A percentile compares a stretch with the other conserved stretches of the same genome.
phyloP scores from a whole-genome alignment of 2,329 filamentous ascomycete genomes.

The Basipetospora sp. region DNA sequence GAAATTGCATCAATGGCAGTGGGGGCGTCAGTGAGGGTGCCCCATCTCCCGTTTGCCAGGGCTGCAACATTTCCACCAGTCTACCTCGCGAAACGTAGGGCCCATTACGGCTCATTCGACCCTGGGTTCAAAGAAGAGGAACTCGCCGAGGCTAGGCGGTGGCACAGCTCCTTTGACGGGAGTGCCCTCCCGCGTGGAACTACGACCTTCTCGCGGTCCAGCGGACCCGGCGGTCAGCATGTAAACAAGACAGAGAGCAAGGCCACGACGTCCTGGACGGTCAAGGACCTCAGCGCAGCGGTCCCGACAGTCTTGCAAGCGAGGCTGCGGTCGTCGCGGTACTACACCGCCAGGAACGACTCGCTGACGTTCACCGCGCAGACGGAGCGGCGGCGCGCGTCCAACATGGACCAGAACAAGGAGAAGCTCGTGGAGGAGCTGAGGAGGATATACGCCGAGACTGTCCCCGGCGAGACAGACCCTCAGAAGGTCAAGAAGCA shows the following conservation, averaged over 20 bases:
- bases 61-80: too few relatives aligned
- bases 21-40: too few relatives aligned
- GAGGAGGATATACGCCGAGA: conserved; percentile 29
- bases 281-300: conserved; percentile 28
- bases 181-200: conserved; percentile 33
- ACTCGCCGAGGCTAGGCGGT: conserved; percentile 35
- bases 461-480: conserved; percentile 32
- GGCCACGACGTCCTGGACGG: conserved; percentile 37
- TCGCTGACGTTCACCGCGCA: conserved; percentile 41
- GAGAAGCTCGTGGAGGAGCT: conserved; percentile 35
- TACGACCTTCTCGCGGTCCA: conserved; percentile 42
- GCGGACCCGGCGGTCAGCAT: conserved; percentile 46
- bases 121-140: conserved; percentile 34
- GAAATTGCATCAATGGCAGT: too few relatives aligned
- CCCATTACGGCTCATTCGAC: conserved; percentile 33
- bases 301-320: conserved; percentile 34
- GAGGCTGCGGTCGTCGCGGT: conserved; percentile 35
- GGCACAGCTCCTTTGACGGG: conserved; percentile 31
- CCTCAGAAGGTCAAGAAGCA: conserved; percentile 33
- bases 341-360: conserved; percentile 37
- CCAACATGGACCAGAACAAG: conserved; percentile 39
- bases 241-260: conserved; percentile 52
- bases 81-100: conserved; percentile 4
- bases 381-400: conserved; percentile 33
- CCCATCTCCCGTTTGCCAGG: too few relatives aligned